Base-by-base conservation (phyloP, 2,329 filamentous ascomycete species). In the Calonectria fujianensis region DNA sequence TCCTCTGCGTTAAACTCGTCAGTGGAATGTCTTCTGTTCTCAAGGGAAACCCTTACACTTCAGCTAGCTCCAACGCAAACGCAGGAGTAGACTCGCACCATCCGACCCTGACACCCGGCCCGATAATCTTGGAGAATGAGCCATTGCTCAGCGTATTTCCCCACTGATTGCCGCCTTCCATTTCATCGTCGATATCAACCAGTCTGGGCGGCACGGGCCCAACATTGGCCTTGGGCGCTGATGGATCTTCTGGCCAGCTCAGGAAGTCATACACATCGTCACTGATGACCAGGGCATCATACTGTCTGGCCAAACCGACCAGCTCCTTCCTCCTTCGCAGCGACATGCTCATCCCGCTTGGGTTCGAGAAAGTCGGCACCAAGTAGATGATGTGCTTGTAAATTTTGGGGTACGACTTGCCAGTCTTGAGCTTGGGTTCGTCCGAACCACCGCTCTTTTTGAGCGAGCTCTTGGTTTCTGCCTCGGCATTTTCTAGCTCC, bases 241-340 rank as follows among this genome's bases (percentile, higher is more conserved):
- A 73, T 83, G 79, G 91, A 48, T 92, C 1, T 66, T 75, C 76
- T 2, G 80, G 80, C 92, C 92, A 94, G 79, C 91, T 88, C 10
- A 95, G 85, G 76, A 93, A 90, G 82, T 95, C 93, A 79, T 95
- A 95, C 0, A 95, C 93, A 83, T 95, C 93, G 82, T 95, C 93
- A 2, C 90, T 89, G 9, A 94, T 87, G 59, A 95, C 83, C n/a
- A 95, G 85, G 3, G 92, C 92, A 81, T 95, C 92, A 77, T 89
- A 92, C 64, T 91, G 86, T 54, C 93, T 86, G 0, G 93, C 93
- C 18, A 94, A 80, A 14, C 85, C 83, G 13, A 95, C 88, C 1
- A 95, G 85, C 35, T 88, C 84, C 69, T 90, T 83, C 24, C 93
- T 87, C 48, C 90, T 87, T 29, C 82, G 81, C 27, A 92, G 80